Evolutionary conservation across 768 basidiomycete genomes (phyloP).

Genomic region (Porpolomopsis calyptriformis): DNA sequence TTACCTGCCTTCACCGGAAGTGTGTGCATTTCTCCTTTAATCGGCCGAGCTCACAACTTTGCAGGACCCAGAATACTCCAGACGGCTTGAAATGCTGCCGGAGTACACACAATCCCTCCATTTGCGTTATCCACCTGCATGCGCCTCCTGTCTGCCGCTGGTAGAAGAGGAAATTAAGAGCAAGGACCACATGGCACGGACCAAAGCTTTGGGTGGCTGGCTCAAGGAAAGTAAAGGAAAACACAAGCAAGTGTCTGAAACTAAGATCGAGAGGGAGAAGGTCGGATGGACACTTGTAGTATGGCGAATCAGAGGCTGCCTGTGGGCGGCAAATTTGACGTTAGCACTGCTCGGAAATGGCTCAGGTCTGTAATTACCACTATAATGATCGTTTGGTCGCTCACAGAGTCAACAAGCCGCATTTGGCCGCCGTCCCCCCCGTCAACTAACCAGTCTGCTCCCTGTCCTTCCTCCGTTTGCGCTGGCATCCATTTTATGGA

Average conservation of each 20-base stretch:
- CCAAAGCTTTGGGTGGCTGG: conserved; percentile 63
- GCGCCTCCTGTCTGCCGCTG: conserved; percentile 57
- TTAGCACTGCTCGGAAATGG: conserved; percentile 32
- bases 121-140: conserved; percentile 80
- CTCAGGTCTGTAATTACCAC: conserved; percentile 35
- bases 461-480: conserved; percentile 41
- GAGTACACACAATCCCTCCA: conserved; percentile 69
- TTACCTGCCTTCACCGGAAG: conserved; percentile 73
- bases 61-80: conserved; percentile 64
- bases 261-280: conserved; percentile 31
- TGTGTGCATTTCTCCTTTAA: conserved; percentile 26
- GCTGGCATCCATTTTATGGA: conserved; percentile 61
- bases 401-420: conserved; percentile 18
- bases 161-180: conserved; percentile 75
- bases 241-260: conserved; percentile 34
- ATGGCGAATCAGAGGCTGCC: conserved; percentile 60
- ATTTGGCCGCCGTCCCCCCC: conserved; percentile 22
- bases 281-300: conserved; percentile 40
- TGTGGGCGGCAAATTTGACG: conserved; percentile 49
- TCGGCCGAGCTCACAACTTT: background rate
- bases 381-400: background rate
- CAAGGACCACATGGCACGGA: conserved; percentile 75
- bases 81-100: conserved; percentile 51
- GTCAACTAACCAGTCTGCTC: conserved; percentile 18
- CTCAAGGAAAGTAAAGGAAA: conserved; percentile 53